These are phyloP conservation scores for Didymella sp. DNA, from an alignment of 2,329 filamentous ascomycete genomes.

Conservation along the genomic window DNA sequence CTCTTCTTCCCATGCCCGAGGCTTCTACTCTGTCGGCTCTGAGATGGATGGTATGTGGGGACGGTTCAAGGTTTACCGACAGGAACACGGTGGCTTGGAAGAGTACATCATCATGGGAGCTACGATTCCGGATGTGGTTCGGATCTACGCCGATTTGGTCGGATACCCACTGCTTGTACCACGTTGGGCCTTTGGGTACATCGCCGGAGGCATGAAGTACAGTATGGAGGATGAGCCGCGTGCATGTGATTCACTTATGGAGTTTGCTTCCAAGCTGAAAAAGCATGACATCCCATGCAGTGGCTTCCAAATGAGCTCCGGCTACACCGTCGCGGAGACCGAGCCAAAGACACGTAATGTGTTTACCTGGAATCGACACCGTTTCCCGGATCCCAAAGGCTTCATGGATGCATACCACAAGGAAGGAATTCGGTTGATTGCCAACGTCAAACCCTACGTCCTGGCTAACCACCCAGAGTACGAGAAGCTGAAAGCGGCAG, in stretches of 20 bases:
- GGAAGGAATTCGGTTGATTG: constrained; percentile 70
- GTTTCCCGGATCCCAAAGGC: constrained; percentile 71
- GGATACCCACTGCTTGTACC: constrained; percentile 73
- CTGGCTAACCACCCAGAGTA: constrained; percentile 72
- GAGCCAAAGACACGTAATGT: constrained; percentile 75
- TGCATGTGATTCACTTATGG: constrained; percentile 64
- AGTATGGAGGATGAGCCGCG: constrained; percentile 64
- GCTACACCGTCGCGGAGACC: constrained; percentile 71
- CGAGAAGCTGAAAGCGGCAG: constrained; percentile 62
- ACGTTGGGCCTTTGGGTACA: constrained; percentile 75
- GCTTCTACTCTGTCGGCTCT: constrained; percentile 70
- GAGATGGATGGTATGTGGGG: constrained; percentile 81
- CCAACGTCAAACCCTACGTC: constrained; percentile 77
- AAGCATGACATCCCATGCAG: constrained; percentile 73
- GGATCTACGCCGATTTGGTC: constrained; percentile 70
- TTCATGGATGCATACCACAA: constrained; percentile 69
- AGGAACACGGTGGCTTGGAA: constrained; percentile 74
- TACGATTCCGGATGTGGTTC: constrained; percentile 71
- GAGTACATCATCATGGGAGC: constrained; percentile 72
- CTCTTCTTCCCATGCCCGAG: constrained; percentile 70
- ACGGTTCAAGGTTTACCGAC: constrained; percentile 75
- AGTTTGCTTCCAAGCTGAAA: constrained; percentile 67
- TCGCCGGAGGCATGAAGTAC: constrained; percentile 72
- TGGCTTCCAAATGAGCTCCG: constrained; percentile 74
- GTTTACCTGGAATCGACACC: constrained; percentile 73